Evolutionary conservation across 23 red algal species (phyloP).

Genomic region (Porphyridium purpureum): DNA sequence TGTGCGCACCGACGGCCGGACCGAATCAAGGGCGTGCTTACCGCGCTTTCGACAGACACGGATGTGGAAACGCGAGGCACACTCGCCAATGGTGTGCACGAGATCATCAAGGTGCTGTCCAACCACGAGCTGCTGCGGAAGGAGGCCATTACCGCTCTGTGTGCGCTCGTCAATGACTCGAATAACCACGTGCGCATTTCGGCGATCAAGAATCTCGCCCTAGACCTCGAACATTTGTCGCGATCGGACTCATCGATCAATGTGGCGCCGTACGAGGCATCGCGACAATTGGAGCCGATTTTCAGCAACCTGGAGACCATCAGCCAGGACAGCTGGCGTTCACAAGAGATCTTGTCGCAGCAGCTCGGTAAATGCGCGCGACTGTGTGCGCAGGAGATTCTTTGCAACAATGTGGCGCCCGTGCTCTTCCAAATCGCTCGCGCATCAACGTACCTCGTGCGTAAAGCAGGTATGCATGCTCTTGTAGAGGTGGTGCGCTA

Average conservation of each 20-base stretch:
- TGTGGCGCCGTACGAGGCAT: too few species aligned
- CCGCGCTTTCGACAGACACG: constrained; percentile 28
- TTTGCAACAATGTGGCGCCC: constrained; percentile 42
- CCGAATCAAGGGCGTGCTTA: constrained; percentile 14
- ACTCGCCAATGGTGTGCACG: constrained; percentile 40
- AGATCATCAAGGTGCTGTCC: constrained; percentile 9
- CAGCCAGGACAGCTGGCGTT: constrained; percentile 35
- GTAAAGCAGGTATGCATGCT: constrained; percentile 41
- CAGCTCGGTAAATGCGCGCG: constrained; percentile 25
- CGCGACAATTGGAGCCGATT: constrained; percentile 20
- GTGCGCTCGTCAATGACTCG: constrained; percentile 24
- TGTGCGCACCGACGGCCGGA: constrained; percentile 8
- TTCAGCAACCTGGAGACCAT: constrained; percentile 31
- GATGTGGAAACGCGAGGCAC: constrained; percentile 47
- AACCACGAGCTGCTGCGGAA: constrained; percentile 2
- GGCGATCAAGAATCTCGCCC: constrained; percentile 23
- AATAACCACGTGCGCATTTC: constrained; percentile 43
- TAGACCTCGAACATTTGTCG: constrained; percentile 8
- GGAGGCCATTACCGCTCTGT: constrained; percentile 17
- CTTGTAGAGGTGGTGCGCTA: constrained; percentile 21
- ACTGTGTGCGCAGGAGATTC: constrained; percentile 35
- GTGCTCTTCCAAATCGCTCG: constrained; percentile 58
- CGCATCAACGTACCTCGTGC: constrained; percentile 45
- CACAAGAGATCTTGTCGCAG: constrained; percentile 34
- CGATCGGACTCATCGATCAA: too few species aligned